Evolutionary conservation across 306 rosid species (phyloP).

Genomic region (Sindora glabra): DNA sequence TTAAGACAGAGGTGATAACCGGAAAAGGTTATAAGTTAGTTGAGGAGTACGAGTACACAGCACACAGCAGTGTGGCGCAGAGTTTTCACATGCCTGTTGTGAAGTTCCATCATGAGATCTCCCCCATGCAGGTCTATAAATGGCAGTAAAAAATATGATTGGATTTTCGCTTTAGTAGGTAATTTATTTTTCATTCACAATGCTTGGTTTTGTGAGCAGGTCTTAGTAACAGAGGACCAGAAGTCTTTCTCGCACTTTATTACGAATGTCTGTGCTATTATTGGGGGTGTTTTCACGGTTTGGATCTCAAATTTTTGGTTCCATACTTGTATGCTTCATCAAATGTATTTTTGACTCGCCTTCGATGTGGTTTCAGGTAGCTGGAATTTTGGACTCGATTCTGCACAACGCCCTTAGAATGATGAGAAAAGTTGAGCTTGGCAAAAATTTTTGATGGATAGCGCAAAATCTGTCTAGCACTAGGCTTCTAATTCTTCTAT

Average conservation of each 20-base stretch:
- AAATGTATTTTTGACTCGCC: slow-evolving; percentile 6
- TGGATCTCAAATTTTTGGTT: slow-evolving; percentile 28
- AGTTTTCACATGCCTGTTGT: slow-evolving; percentile 66
- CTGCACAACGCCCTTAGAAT: slow-evolving; percentile 71
- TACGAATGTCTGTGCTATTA: slow-evolving; percentile 88
- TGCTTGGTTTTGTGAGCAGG: slow-evolving; percentile 37
- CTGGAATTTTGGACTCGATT: slow-evolving; percentile 88
- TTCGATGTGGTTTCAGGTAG: slow-evolving; percentile 62
- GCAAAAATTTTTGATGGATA: slow-evolving; percentile 70
- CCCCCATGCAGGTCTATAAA: slow-evolving; percentile 89
- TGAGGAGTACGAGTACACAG: slow-evolving; percentile 94
- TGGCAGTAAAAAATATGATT: not conserved
- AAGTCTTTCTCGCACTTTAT: slow-evolving; percentile 89
- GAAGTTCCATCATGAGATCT: slow-evolving; percentile 88
- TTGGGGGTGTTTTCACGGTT: slow-evolving; percentile 98
- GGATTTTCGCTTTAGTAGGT: not conserved
- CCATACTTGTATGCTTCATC: slow-evolving; percentile 2
- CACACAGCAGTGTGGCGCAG: slow-evolving; percentile 79
- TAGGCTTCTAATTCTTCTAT: slow-evolving; percentile 25
- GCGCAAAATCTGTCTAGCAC: slow-evolving; percentile 11
- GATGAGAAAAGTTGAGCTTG: slow-evolving; percentile 78
- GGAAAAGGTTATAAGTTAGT: slow-evolving; percentile 47
- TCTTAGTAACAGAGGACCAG: slow-evolving; percentile 65
- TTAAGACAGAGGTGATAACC: slow-evolving; percentile 71
- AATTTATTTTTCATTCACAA: not conserved